Conservation (phyloP, 441 rosid genomes). For the Kokia cookei region DNA sequence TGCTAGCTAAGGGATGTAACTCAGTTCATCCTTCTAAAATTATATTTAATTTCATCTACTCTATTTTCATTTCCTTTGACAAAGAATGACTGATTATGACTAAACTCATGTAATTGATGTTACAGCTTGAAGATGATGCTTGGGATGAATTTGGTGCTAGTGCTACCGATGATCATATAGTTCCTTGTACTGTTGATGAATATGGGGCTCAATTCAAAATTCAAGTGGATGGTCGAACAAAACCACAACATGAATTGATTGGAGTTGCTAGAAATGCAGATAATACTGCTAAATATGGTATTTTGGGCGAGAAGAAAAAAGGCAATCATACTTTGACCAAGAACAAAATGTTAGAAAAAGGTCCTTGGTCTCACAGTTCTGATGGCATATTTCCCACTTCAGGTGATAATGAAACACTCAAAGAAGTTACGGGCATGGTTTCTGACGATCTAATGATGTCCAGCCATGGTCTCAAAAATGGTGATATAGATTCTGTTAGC, state of each 20-base stretch:
- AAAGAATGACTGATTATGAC: neutral
- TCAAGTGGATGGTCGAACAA: conserved; percentile 33
- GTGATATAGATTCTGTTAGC: conserved; percentile 25
- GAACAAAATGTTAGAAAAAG: conserved; percentile 54
- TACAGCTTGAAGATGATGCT: conserved; percentile 58
- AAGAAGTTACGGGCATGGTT: conserved; percentile 31
- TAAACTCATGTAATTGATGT: conserved; percentile 12
- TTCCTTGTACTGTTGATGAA: conserved; percentile 45
- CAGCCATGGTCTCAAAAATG: conserved; percentile 31
- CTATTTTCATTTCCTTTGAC: neutral
- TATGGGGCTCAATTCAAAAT: conserved; percentile 28
- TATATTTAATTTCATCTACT: neutral
- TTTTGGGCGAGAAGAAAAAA: conserved; percentile 28
- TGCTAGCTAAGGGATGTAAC: neutral
- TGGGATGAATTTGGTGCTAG: conserved; percentile 49
- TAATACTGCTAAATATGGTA: conserved; percentile 22
- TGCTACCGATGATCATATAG: conserved; percentile 64
- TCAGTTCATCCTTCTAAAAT: neutral
- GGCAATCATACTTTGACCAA: conserved; percentile 17
- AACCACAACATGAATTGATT: conserved; percentile 38
- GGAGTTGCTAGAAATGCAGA: conserved; percentile 26
- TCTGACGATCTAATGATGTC: conserved; percentile 40
- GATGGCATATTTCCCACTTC: conserved; percentile 35
- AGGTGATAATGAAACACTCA: conserved; percentile 27
- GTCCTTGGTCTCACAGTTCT: conserved; percentile 42